Conservation (phyloP, 768 basidiomycete genomes). For the Lenzites betulinus region DNA sequence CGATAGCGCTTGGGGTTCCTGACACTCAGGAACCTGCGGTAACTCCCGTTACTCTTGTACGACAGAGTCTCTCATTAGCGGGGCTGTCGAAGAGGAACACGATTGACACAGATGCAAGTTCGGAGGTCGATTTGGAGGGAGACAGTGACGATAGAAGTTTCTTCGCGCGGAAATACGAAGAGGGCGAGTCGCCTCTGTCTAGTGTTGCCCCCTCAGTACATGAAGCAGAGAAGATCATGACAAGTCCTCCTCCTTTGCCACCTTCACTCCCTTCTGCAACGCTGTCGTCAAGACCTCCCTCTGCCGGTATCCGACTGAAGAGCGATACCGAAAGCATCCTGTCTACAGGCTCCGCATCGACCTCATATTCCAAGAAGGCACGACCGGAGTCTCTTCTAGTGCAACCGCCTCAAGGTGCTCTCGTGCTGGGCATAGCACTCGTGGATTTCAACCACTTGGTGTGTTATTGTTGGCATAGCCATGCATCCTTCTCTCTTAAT, state of each 20-base stretch:
- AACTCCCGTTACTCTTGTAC: slow-evolving; percentile 26
- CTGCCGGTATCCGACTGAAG: slow-evolving; percentile 45
- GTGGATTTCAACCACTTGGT: slow-evolving; percentile 96
- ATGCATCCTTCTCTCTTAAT: neutral
- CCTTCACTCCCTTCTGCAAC: slow-evolving; percentile 15
- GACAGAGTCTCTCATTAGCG: slow-evolving; percentile 27
- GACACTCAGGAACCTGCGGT: slow-evolving; percentile 20
- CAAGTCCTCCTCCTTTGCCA: slow-evolving; percentile 20
- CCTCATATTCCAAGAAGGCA: slow-evolving; percentile 63
- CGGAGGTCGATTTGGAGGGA: slow-evolving; percentile 29
- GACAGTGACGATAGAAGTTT: slow-evolving; percentile 56
- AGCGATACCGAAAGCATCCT: slow-evolving; percentile 52
- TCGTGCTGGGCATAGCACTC: slow-evolving; percentile 86
- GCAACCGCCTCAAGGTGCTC: slow-evolving; percentile 55
- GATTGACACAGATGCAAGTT: slow-evolving; percentile 54
- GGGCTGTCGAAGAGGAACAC: slow-evolving; percentile 21
- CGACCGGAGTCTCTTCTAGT: slow-evolving; percentile 79
- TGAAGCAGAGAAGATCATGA: slow-evolving; percentile 36
- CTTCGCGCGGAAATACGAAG: slow-evolving; percentile 43
- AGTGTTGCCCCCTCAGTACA: slow-evolving; percentile 54
- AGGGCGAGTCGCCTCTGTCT: slow-evolving; percentile 51
- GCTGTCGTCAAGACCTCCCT: slow-evolving; percentile 45
- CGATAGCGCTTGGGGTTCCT: slow-evolving; percentile 23
- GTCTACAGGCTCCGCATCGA: slow-evolving; percentile 60
- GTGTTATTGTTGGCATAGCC: slow-evolving; percentile 27